Conservation (phyloP, 2,329 filamentous ascomycete species). For the Colletotrichum scovillei region DNA sequence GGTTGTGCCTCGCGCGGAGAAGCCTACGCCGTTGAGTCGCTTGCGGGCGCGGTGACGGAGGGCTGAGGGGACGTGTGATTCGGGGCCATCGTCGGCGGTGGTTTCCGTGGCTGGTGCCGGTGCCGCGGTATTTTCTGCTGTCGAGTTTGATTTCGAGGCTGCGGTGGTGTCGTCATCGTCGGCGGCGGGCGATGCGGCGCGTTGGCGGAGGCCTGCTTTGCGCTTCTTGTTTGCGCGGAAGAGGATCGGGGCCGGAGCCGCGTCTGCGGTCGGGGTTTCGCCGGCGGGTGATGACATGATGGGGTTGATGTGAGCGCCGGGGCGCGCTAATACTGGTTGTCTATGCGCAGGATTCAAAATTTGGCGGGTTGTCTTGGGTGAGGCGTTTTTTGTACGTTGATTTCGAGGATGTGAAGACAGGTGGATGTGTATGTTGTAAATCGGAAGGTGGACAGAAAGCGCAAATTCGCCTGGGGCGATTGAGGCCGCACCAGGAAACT, state of each 20-base stretch:
- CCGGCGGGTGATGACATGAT: constrained; percentile 40
- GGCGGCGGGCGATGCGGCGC: constrained; percentile 43
- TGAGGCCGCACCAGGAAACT: not conserved
- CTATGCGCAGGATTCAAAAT: fast-evolving
- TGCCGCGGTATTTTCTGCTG: constrained; percentile 20
- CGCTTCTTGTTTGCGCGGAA: constrained; percentile 71
- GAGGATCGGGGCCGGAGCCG: constrained; percentile 48
- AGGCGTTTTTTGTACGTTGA: not conserved
- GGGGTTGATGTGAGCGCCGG: not conserved
- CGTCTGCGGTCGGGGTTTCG: constrained; percentile 35
- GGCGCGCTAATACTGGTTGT: not conserved
- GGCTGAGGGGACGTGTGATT: constrained; percentile 15
- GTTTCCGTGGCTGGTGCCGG: constrained; percentile 19
- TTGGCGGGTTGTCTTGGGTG: not conserved
- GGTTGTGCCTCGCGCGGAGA: constrained; percentile 50
- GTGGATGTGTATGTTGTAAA: not conserved
- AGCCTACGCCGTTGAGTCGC: constrained; percentile 67
- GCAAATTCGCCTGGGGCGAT: not conserved
- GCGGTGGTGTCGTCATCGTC: constrained; percentile 35
- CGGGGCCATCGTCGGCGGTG: constrained; percentile 22
- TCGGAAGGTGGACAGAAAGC: not conserved
- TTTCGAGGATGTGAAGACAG: not conserved
- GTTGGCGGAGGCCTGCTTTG: constrained; percentile 66
- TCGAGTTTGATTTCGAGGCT: not conserved
- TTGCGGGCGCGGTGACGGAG: constrained; percentile 61